These are phyloP conservation scores for Jackrogersella multiformis DNA, from an alignment of 495 filamentous ascomycete genomes.

Conservation along the genomic window DNA sequence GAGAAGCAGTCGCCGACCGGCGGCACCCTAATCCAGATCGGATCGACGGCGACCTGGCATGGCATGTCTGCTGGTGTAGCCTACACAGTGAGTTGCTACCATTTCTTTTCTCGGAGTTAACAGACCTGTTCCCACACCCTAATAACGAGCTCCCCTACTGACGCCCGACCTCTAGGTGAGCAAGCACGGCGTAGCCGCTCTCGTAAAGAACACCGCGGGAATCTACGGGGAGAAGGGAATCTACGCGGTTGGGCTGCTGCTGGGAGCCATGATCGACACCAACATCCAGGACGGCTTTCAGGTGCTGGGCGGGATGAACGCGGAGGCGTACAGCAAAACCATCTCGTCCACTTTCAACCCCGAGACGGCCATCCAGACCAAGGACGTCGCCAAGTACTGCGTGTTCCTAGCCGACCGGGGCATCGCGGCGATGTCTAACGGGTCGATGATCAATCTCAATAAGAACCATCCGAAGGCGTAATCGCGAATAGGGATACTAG, in stretches of 20 bases:
- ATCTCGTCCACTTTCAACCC: slow-evolving; percentile 55
- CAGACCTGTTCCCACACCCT: too few relatives aligned
- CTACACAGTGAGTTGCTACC: slow-evolving; percentile 55
- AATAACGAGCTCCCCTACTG: not conserved
- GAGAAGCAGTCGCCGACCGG: slow-evolving; percentile 40
- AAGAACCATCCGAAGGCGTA: slow-evolving; percentile 53
- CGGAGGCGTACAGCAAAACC: slow-evolving; percentile 55
- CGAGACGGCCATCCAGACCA: slow-evolving; percentile 37
- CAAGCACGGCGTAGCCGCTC: slow-evolving; percentile 64
- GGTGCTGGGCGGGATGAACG: slow-evolving; percentile 48
- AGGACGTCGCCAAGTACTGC: slow-evolving; percentile 53
- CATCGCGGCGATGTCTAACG: slow-evolving; percentile 50
- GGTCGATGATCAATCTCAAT: slow-evolving; percentile 51
- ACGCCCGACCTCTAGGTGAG: slow-evolving; percentile 27
- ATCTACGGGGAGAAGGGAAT: slow-evolving; percentile 68
- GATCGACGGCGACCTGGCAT: slow-evolving; percentile 48
- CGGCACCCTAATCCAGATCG: slow-evolving; percentile 61
- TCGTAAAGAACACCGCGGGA: slow-evolving; percentile 70
- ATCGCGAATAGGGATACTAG: not conserved
- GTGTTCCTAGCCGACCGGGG: slow-evolving; percentile 52
- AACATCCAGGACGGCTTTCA: slow-evolving; percentile 39
- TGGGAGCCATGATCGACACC: slow-evolving; percentile 67
- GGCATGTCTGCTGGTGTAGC: slow-evolving; percentile 58
- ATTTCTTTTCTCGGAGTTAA: not conserved
- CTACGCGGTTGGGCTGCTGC: slow-evolving; percentile 63